Evolutionary conservation across 495 filamentous ascomycete species (phyloP), one percentile per base, ranked within the genome.

Genomic region (Penicillium manginii): DNA sequence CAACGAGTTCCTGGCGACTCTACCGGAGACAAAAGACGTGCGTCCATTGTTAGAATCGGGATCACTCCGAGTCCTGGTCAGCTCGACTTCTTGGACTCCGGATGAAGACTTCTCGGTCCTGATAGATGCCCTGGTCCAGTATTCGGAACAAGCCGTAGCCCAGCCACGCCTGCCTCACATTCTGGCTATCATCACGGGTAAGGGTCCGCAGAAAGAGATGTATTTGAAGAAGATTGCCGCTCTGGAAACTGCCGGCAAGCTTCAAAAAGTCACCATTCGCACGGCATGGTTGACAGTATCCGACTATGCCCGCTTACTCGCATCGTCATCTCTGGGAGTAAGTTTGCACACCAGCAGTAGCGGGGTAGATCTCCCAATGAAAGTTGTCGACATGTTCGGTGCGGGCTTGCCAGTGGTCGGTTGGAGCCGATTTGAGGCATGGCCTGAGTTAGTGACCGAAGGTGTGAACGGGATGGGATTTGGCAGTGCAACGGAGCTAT

Each of bases 341-440:
- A 94, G 90, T 64, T 78, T 99, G 49, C 94, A 99, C 72, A 96
- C 84, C 53, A 96, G 91, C 61, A 93, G 88, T 62, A 96, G 91
- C 45, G 94, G 94, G 3, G 91, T 99, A 1, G 94, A 99, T 75
- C 75, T 99, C 21, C 94, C 94, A 1, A 99, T 99, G 94, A 99
- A 99, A 75, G 93, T 99, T 8, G 93, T 99, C 6, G 94, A 99
- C 65, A 94, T 99, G 91, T 97, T 98, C 67, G 94, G 94, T 0
- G 88, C 91, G 1, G 94, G 94, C 0, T 73, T 99, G 51, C 94
- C 94, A 0, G 96, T 99, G 4, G 88, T 86, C 2, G 94, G 92
- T 19, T 97, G 92, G 83, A 80, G 76, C 19, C 82, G 80, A 8
- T 97, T 93, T 63, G 85, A 91, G 69, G 91, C 91, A 50, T 96